These are phyloP conservation scores for Cylindrodendrum hubeiense DNA, from an alignment of 2,329 filamentous ascomycete species.

Conservation along the genomic window DNA sequence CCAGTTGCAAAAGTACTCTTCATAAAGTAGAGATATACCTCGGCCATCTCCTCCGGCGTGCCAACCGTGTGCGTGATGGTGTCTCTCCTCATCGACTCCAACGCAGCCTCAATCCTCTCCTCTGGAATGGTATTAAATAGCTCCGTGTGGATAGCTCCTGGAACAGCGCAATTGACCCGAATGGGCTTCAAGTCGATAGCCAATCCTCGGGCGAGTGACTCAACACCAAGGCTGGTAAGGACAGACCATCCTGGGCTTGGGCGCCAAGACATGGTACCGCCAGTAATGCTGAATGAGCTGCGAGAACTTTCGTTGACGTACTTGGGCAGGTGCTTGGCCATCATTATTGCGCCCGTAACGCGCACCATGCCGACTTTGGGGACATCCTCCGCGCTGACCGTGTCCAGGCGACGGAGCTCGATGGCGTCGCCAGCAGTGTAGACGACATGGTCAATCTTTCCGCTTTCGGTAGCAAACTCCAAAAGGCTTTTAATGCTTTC, in stretches of 20 bases:
- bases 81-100: constrained; percentile 31
- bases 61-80: constrained; percentile 42
- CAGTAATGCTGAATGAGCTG: constrained; percentile 68
- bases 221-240: constrained; percentile 60
- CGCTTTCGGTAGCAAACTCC: constrained; percentile 57
- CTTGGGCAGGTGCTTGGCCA: constrained; percentile 61
- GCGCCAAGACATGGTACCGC: constrained; percentile 62
- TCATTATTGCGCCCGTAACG: constrained; percentile 62
- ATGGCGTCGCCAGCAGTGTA: constrained; percentile 66
- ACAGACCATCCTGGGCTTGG: constrained; percentile 66
- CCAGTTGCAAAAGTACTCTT: constrained; percentile 55
- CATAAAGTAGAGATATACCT: constrained; percentile 59
- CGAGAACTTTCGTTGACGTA: constrained; percentile 56
- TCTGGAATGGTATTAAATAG: constrained; percentile 43
- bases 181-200: constrained; percentile 74
- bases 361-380: constrained; percentile 60
- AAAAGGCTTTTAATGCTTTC: constrained; percentile 63
- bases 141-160: constrained; percentile 65
- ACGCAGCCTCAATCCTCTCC: constrained; percentile 22
- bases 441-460: constrained; percentile 68
- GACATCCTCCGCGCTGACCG: constrained; percentile 55
- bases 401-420: constrained; percentile 52
- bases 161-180: constrained; percentile 72
- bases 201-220: constrained; percentile 66
- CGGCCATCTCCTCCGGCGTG: constrained; percentile 55